A percentile compares a stretch with the other conserved stretches of the same genome.
These are phyloP conservation scores for Talaromyces sp. DNA, from an alignment of 2,329 filamentous ascomycete genomes.

Conservation along the genomic window DNA sequence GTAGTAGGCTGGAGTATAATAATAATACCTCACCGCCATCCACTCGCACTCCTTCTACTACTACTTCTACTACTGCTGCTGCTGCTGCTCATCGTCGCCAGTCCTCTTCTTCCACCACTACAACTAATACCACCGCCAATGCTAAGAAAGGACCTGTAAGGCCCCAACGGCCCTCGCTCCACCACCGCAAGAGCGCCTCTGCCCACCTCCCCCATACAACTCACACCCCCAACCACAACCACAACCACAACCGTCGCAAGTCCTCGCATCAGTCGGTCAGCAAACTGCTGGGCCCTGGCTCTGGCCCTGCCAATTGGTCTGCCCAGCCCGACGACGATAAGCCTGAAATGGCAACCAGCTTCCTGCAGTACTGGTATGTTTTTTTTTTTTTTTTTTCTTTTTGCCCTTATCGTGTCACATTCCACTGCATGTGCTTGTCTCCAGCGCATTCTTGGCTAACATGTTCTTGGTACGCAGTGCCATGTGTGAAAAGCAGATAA, in stretches of 20 bases:
- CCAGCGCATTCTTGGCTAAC: constrained; percentile 19
- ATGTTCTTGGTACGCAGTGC: constrained; percentile 40
- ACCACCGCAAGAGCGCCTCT: constrained; percentile 28
- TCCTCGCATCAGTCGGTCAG: constrained; percentile 25
- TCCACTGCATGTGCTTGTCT: constrained; percentile 6
- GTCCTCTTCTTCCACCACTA: constrained; percentile 16
- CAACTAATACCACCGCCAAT: constrained; percentile 19
- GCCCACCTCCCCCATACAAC: not conserved
- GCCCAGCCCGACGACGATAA: constrained; percentile 21
- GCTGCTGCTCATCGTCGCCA: constrained; percentile 19
- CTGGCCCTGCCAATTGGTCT: constrained; percentile 18
- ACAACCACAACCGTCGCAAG: constrained; percentile 6
- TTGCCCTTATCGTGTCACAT: constrained; percentile 7
- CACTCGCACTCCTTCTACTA: constrained; percentile 21
- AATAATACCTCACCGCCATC: constrained; percentile 29
- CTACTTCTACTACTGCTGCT: constrained; percentile 14
- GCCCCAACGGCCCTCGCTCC: constrained; percentile 22
- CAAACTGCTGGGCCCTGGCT: constrained; percentile 24
- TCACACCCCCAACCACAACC: not conserved
- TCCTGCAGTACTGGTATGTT: constrained; percentile 43
- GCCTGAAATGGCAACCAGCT: constrained; percentile 39
- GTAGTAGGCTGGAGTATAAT: constrained; percentile 2
- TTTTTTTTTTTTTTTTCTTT: constrained; percentile 1
- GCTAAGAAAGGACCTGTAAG: constrained; percentile 23
- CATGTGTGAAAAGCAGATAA: constrained; percentile 62